Evolutionary conservation across 768 basidiomycete species (phyloP), one percentile per base, ranked within the genome.

Genomic region (Gloeostereum incarnatum): DNA sequence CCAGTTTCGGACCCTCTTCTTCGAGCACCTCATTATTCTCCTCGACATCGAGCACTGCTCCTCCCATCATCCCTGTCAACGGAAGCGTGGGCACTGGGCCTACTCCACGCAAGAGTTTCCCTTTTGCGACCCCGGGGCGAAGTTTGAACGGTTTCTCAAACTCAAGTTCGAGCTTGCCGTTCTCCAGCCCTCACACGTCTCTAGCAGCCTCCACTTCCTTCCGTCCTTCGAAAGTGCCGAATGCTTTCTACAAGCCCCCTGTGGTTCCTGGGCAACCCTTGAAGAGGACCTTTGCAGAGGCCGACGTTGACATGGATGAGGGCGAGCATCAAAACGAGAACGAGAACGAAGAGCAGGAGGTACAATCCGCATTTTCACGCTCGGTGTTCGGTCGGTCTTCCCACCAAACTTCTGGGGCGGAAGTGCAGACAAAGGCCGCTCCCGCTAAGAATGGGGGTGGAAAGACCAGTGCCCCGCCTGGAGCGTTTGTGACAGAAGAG

Each of bases 191-290:
- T n/a, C 18, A 9, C 9, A 29, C 45, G 19, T 46, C 23, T 21
- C 35, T 51, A 22, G 35, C 45, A 42, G 24, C 54, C 38, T 52
- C 53, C 10, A 41, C 64, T 2, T 74, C 78, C 39, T 62, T 66
- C 5, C 65, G 68, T 1, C 78, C 81, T 1, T 69, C 68, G 35
- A 62, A 61, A 22, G 65, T 68, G 6, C 66, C 62, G 17, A 85
- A 84, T 45, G 82, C 82, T 3, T 85, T 85, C 51, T 84, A 75
- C 49, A 63, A 69, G 25, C 79, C 77, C 0, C 68, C 74, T 3
- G 45, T 56, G 8, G 38, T 53, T 1, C 26, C n/a, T n/a, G 26
- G 26, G 26, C 9, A 8, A 8, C n/a, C 26, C 26, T 29, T n/a
- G n/a, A n/a, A n/a, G n/a, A n/a, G n/a, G n/a, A n/a, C n/a, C n/a